Conservation (phyloP, 2,329 filamentous ascomycete genomes). For the Sporothrix sp. region DNA sequence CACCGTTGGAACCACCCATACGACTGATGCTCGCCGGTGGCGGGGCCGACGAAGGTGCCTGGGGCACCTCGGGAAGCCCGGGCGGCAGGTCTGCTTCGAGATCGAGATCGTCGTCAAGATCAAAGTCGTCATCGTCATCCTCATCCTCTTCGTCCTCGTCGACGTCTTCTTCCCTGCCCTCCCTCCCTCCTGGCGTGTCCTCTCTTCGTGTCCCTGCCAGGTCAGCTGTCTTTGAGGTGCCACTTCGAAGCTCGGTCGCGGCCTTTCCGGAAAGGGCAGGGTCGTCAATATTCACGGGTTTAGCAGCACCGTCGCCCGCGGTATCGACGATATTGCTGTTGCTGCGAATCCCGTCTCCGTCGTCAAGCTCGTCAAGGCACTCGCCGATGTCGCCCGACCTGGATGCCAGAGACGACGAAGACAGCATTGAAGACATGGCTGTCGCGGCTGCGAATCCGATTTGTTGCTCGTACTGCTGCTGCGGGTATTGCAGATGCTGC, state of each 20-base stretch:
- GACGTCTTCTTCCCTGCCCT: neutral
- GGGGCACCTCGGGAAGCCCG: conserved; percentile 12
- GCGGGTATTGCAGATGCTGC: conserved; percentile 6
- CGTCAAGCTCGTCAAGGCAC: neutral
- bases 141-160: neutral
- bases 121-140: neutral
- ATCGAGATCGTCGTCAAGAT: neutral
- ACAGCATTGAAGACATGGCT: neutral
- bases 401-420: neutral
- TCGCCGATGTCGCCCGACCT: conserved; percentile 1
- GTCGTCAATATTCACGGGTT: conserved; percentile 4
- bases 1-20: conserved; percentile 36
- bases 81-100: conserved; percentile 3
- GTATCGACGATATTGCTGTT: neutral
- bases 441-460: neutral
- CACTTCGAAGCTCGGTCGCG: neutral
- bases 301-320: neutral
- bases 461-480: conserved; percentile 14
- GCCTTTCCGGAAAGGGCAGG: conserved; percentile 3
- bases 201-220: neutral
- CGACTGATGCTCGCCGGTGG: conserved; percentile 17
- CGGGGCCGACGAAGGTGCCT: conserved; percentile 18
- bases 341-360: neutral
- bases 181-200: neutral
- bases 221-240: too few relatives aligned